Percentiles rank a stretch among this genome's conserved stretches.
These are phyloP conservation scores for Aspergillus heteromorphus DNA, from an alignment of 495 filamentous ascomycete species.

Conservation along the genomic window DNA sequence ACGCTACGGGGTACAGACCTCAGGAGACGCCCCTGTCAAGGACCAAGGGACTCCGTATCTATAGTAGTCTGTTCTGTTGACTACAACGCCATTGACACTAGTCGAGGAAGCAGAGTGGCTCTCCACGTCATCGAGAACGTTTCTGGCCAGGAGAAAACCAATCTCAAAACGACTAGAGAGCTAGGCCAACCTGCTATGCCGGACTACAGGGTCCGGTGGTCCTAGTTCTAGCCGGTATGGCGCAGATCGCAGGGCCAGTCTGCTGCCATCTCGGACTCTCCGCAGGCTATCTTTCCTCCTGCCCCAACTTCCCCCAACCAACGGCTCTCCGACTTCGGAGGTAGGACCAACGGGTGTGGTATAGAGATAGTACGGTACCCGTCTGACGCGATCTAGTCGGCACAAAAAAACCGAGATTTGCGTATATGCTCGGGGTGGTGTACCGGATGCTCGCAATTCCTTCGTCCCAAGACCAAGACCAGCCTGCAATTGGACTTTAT, in stretches of 20 bases:
- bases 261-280: neutral
- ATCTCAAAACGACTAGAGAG: neutral
- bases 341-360: neutral
- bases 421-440: neutral
- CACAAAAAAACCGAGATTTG: neutral
- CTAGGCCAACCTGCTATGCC: neutral
- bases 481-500: too few relatives aligned
- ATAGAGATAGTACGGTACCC: neutral
- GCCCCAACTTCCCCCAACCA: neutral
- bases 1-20: neutral
- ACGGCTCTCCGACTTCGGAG: constrained; percentile 8
- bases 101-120: neutral
- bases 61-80: too few relatives aligned
- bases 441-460: neutral
- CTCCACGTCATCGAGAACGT: neutral
- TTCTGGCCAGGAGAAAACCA: neutral
- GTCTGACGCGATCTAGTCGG: neutral
- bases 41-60: too few relatives aligned
- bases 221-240: neutral
- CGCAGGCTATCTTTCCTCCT: neutral
- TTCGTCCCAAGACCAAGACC: neutral
- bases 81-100: too few relatives aligned
- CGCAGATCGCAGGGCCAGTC: constrained; percentile 3
- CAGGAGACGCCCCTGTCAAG: neutral
- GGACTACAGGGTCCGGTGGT: neutral